Percentiles rank a stretch among this genome's conserved stretches.
phyloP scores from a whole-genome alignment of 257 asterid species.

The Agastache rugosa region DNA sequence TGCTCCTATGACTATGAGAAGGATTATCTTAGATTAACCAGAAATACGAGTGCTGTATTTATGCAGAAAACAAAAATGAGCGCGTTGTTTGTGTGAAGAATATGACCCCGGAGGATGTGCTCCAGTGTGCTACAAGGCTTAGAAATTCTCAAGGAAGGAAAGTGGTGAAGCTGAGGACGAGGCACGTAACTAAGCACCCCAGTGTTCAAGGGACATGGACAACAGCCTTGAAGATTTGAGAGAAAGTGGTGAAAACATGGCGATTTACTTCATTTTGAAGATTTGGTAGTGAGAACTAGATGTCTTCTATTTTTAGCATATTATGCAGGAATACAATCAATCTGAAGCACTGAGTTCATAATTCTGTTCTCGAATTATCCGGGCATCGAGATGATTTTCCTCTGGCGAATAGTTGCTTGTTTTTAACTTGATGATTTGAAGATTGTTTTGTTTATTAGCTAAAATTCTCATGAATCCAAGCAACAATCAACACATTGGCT shows the following conservation, averaged over 20 bases:
- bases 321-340: background rate
- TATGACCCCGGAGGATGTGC: slow-evolving; percentile 71
- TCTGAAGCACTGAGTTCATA: background rate
- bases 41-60: background rate
- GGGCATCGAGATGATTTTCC: background rate
- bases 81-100: slow-evolving; percentile 80
- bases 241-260: background rate
- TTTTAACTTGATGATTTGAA: background rate
- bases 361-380: background rate
- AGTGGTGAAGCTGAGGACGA: slow-evolving; percentile 79
- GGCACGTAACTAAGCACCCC: slow-evolving; percentile 75
- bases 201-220: slow-evolving; percentile 96
- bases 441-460: background rate
- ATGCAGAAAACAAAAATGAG: slow-evolving; percentile 79
- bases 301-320: background rate
- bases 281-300: slow-evolving; percentile 13
- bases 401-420: background rate
- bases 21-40: background rate
- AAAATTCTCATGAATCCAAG: background rate
- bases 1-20: background rate
- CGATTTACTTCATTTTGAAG: slow-evolving; percentile 19
- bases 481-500: background rate
- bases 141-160: slow-evolving; percentile 89
- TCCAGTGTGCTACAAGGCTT: slow-evolving; percentile 63
- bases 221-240: slow-evolving; percentile 51